Base-by-base conservation (phyloP, 2,329 filamentous ascomycete species). In the Falciphora oryzae region DNA sequence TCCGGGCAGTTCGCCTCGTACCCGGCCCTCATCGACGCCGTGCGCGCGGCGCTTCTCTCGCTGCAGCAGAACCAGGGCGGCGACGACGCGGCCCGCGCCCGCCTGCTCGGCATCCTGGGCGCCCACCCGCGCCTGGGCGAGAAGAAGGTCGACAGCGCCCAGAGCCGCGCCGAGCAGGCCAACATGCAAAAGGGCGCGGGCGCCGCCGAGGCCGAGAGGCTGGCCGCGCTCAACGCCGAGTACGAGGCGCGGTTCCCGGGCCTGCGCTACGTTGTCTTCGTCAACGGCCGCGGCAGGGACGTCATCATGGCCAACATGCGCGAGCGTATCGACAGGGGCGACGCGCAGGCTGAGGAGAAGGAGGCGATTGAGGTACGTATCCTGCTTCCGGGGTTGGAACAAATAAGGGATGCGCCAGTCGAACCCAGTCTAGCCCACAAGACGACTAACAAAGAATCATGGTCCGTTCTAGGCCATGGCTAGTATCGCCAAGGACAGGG, bases 181-280 rank as follows among this genome's bases (percentile, higher is more conserved):
- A 87, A 90, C 71, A 76, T 97, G 66, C 85, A 89, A 65, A 76
- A 76, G 10, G 82, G 79, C 0, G 62, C 28, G n/a, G 79, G 79
- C n/a, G 79, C 78, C 25, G 84, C 85, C 59, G 86, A 90, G 71
- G 80, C 79, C 11, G 78, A 79, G 65, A 76, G 79, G 71, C 76
- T 97, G 66, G 81, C 78, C 8, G 73, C 72, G 35, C 76, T 97
- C 70, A 97, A 97, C 73, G 76, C 76, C 14, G 85, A 91, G 75
- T 97, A 97, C 73, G 93, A 97, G 75, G 79, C 79, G n/a, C 82
- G 71, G 65, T 97, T 94, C 75, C 92, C 92, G 0, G 92, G 93
- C 0, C 75, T 97, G 73, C 83, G 89, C 76, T 97, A 96, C 79
- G 92, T 97, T 72, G 91, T 94, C 25, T 97, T 97, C 74, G 94